phyloP scores from a whole-genome alignment of 192 early-diverging fungal species.

The Coemansia pectinata region DNA sequence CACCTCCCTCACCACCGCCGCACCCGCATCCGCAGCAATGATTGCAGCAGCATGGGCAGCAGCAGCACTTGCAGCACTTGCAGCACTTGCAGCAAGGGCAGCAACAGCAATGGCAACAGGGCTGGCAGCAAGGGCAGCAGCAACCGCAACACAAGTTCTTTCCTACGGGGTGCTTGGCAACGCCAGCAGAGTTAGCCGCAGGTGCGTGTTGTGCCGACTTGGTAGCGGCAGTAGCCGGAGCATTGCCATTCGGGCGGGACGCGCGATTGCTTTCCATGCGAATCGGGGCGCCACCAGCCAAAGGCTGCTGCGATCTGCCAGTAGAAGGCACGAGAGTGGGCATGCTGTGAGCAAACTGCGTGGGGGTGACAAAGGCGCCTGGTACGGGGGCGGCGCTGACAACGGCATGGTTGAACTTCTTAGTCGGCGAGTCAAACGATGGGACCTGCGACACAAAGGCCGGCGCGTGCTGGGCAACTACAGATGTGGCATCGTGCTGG shows the following conservation, averaged over 20 bases:
- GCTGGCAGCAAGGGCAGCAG: conserved; percentile 48
- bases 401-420: not conserved
- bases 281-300: too few species aligned
- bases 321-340: not conserved
- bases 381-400: not conserved
- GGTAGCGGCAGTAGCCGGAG: not conserved
- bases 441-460: not conserved
- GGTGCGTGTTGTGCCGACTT: conserved; percentile 6
- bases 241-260: not conserved
- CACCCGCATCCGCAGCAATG: conserved; percentile 13
- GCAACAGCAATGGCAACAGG: conserved; percentile 41
- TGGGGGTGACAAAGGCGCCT: conserved; percentile 12
- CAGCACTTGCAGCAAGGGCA: conserved; percentile 38
- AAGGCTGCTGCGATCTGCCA: not conserved
- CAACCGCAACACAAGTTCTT: conserved; percentile 49
- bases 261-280: not conserved
- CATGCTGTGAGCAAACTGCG: conserved; percentile 3
- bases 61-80: conserved; percentile 53
- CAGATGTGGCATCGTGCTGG: not conserved
- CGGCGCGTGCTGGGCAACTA: not conserved
- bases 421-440: not conserved
- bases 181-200: not conserved
- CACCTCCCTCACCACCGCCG: conserved; percentile 9
- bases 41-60: conserved; percentile 37
- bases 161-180: conserved; percentile 19